A percentile compares a stretch with the other conserved stretches of the same genome.
Conservation (phyloP, 2,329 filamentous ascomycete species). For the Nakataea oryzae region DNA sequence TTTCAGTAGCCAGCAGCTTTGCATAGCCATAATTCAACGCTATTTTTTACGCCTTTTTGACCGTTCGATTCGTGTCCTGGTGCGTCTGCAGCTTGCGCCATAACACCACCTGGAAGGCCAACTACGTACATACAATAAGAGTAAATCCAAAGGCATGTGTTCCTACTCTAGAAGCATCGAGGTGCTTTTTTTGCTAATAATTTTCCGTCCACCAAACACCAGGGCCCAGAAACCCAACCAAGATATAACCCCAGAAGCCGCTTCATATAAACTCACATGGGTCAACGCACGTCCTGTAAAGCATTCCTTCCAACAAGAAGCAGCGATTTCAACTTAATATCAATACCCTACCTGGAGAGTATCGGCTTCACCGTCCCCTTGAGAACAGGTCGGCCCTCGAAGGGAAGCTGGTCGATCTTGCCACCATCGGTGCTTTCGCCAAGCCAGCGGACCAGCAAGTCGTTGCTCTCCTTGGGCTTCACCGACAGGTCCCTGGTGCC, state of each 20-base stretch:
- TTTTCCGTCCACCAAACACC: background rate
- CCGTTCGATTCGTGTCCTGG: no score
- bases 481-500: slow-evolving; percentile 65
- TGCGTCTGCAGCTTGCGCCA: no score
- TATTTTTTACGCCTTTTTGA: no score
- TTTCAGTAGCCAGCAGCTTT: no score
- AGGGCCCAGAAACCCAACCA: background rate
- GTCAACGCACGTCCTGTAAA: background rate
- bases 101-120: no score
- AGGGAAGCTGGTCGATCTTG: slow-evolving; percentile 34
- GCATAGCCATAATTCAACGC: no score
- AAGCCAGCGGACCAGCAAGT: slow-evolving; percentile 67
- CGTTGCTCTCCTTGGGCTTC: slow-evolving; percentile 93
- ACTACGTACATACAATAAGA: no score
- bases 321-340: no score
- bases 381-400: slow-evolving; percentile 37
- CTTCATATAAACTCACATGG: background rate
- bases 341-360: slow-evolving; percentile 26
- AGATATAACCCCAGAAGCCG: background rate
- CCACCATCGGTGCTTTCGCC: slow-evolving; percentile 44
- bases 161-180: background rate
- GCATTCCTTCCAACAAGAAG: background rate
- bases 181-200: background rate
- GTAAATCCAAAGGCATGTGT: no score
- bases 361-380: slow-evolving; percentile 38